Evolutionary conservation across 2,329 filamentous ascomycete species (phyloP).

Genomic region (Claviceps sp.): DNA sequence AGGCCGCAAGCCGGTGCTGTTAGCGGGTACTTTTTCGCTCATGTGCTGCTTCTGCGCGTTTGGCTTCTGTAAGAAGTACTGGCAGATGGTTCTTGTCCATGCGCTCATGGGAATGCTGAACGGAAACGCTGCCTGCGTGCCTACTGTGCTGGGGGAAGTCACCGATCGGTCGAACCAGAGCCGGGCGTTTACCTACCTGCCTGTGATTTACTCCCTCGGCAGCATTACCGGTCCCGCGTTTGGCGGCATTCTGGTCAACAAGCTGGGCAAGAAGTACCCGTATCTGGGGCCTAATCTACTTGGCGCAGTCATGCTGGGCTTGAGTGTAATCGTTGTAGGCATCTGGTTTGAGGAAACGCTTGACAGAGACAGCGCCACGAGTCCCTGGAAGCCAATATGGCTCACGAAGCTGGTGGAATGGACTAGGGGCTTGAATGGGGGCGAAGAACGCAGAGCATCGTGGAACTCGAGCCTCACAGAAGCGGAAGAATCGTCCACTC

Average conservation of each 20-base stretch:
- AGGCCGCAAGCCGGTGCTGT: constrained; percentile 61
- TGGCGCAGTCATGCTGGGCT: constrained; percentile 54
- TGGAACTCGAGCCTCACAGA: constrained; percentile 25
- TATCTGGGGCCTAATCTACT: constrained; percentile 78
- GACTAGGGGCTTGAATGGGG: constrained; percentile 10
- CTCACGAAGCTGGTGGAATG: constrained; percentile 17
- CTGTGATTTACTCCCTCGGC: constrained; percentile 89
- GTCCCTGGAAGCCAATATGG: constrained; percentile 21
- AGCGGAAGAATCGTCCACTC: constrained; percentile 9
- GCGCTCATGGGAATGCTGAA: constrained; percentile 85
- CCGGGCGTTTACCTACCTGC: constrained; percentile 82
- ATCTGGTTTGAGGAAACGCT: constrained; percentile 76
- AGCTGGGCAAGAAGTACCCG: constrained; percentile 51
- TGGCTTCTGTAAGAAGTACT: constrained; percentile 70
- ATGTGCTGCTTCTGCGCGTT: constrained; percentile 73
- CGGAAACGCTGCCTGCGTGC: constrained; percentile 88
- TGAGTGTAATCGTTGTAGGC: constrained; percentile 61
- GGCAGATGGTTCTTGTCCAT: constrained; percentile 78
- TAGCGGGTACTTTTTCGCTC: constrained; percentile 71
- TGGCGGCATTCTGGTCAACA: constrained; percentile 70
- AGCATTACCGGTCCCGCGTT: constrained; percentile 85
- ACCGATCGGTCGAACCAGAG: constrained; percentile 94
- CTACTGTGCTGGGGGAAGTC: constrained; percentile 85
- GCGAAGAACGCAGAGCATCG: constrained; percentile 16
- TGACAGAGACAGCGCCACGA: constrained; percentile 19